Evolutionary conservation across 805 yeast species (phyloP), one percentile per base, ranked within the genome.

Genomic region (Hyphopichia homilentoma): DNA sequence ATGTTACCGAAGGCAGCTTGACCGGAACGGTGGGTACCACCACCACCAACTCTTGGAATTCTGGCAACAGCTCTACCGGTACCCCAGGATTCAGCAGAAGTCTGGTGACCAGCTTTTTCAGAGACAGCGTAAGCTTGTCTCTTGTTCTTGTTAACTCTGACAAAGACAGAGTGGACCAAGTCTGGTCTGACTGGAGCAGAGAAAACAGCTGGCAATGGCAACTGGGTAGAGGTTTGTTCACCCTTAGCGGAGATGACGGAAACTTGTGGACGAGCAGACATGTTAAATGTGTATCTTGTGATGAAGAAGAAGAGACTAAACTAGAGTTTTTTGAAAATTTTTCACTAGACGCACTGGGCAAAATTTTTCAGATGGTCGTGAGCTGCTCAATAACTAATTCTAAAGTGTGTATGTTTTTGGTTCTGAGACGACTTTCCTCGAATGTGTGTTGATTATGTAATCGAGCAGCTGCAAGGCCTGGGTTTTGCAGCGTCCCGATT

Each of bases 21-120:
- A 73, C 98, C 98, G 52, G 97, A 79, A 78, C 98, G 89, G 94
- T 88, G 96, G 71, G 98, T 93, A 85, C 98, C 98, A 70, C 95
- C 89, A 79, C 98, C 98, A 77, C 96, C 96, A 69, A 93, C 97
- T 83, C 98, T 89, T 80, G 98, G 98, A 73, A 93, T 90, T 82
- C 98, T 90, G 77, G 98, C 97, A 67, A 93, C 96, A 75, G 98
- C 98, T 81, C 98, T 89, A 81, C 98, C 98, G 61, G 98, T 93
- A 88, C 98, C 98, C 98, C 98, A 93, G 50, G 98, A 93, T 78
- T 88, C 97, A 70, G 98, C 98, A 48, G 97, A 90, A 75, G 97
- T 89, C 79, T 93, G 97, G 83, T 87, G 95, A 79, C 98, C 98
- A 65, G 98, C 98, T 77, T 88, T 85, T 70, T 81, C 88, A 59